Evolutionary conservation across 1,284 basidiomycete genomes (phyloP).

Genomic region (Ustilago vetiveriae): DNA sequence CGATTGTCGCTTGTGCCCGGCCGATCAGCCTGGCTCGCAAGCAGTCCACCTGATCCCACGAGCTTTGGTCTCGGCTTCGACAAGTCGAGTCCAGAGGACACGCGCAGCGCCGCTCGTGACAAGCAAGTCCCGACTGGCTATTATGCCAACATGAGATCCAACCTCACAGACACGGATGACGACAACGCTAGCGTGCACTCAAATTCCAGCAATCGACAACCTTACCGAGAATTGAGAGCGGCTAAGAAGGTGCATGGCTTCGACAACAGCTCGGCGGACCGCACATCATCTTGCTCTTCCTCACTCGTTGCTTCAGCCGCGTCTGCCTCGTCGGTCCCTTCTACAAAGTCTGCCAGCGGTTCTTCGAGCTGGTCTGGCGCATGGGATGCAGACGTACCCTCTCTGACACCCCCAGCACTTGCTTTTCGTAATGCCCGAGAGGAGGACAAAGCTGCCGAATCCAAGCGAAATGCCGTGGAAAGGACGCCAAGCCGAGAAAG

Average conservation of each 20-base stretch:
- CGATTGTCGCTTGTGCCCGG: conserved; percentile 37
- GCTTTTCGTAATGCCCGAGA: conserved; percentile 28
- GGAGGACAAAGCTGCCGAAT: conserved; percentile 16
- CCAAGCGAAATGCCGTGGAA: conserved; percentile 16
- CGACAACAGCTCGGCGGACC: conserved; percentile 12
- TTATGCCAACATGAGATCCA: conserved; percentile 16
- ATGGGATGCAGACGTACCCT: conserved; percentile 45
- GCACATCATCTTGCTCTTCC: conserved; percentile 5
- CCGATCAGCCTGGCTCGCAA: conserved; percentile 44
- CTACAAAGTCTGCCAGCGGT: conserved; percentile 2
- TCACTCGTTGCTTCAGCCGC: conserved; percentile 12
- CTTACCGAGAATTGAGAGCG: conserved; percentile 40
- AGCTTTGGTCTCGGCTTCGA: conserved; percentile 48
- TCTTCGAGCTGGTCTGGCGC: conserved; percentile 16
- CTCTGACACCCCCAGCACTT: conserved; percentile 40
- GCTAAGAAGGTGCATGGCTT: conserved; percentile 36
- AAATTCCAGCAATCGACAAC: conserved; percentile 39
- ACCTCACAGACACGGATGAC: conserved; percentile 39
- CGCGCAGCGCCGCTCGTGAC: conserved; percentile 7
- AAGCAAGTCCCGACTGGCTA: conserved; percentile 9
- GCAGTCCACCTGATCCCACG: conserved; percentile 48
- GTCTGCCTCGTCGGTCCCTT: conserved; percentile 3
- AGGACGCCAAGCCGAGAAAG: conserved; percentile 21
- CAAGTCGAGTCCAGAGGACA: conserved; percentile 36
- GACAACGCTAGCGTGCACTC: conserved; percentile 42